Evolutionary conservation across 1,284 basidiomycete genomes (phyloP), one percentile per base, ranked within the genome.

Genomic region (Trametes sp.): DNA sequence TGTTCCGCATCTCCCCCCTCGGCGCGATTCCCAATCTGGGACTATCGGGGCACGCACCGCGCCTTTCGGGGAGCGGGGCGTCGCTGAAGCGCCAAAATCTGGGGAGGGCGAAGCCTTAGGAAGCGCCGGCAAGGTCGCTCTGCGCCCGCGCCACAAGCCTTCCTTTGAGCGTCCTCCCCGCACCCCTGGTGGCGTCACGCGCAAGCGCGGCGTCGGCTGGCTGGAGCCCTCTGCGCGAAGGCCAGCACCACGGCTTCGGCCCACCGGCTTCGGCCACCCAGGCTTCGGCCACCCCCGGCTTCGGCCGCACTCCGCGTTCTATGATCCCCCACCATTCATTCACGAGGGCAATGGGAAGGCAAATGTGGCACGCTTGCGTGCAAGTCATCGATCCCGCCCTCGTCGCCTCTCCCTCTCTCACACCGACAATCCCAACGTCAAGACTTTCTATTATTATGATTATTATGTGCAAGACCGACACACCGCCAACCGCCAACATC

Each of bases 201-300:
- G n/a, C n/a, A n/a, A n/a, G n/a, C n/a, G n/a, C n/a, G n/a, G n/a
- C n/a, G n/a, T n/a, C n/a, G n/a, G 36, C 46, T n/a, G 16, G 54
- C 45, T n/a, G 35, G 53, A 54, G 24, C 55, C 4, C n/a, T n/a
- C 8, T 35, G 53, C 24, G 53, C 24, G 42, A 54, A 41, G 36
- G 56, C 16, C 28, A 33, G 36, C 41, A 50, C n/a, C 29, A n/a
- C n/a, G n/a, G n/a, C n/a, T n/a, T n/a, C n/a, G n/a, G n/a, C n/a
- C n/a, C n/a, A 21, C 24, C 44, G 42, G 54, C 54, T 56, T 48
- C 54, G 54, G 54, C 54, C 54, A 48, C 31, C 42, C n/a, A 11
- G 21, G 16, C 31, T 24, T 29, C 33, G n/a, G n/a, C n/a, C n/a
- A n/a, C n/a, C n/a, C n/a, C n/a, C n/a, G 21, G 16, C 31, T 24